Evolutionary conservation across 257 asterid species (phyloP).

Genomic region (Nicotiana paniculata): DNA sequence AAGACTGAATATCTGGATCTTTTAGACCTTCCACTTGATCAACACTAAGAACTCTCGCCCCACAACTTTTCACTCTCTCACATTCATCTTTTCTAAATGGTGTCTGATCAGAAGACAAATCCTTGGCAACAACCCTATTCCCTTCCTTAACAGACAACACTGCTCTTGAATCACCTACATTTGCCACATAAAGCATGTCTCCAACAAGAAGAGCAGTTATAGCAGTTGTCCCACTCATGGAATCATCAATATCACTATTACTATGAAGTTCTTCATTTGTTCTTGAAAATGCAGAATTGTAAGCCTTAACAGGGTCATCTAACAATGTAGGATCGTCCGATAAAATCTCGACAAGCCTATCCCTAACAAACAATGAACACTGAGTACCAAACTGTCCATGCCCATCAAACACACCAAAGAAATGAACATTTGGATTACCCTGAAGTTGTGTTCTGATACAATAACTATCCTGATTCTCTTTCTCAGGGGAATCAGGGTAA

Average conservation of each 20-base stretch:
- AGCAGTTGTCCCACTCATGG: constrained; percentile 98
- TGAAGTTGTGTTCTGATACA: constrained; percentile 56
- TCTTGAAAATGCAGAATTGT: constrained; percentile 53
- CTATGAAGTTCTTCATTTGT: constrained; percentile 74
- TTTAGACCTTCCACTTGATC: constrained; percentile 94
- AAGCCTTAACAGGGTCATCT: constrained; percentile 83
- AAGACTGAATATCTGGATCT: constrained; percentile 78
- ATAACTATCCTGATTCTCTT: constrained; percentile 84
- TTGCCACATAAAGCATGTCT: constrained; percentile 75
- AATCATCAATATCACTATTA: constrained; percentile 63
- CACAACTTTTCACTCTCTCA: constrained; percentile 81
- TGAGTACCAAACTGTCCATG: constrained; percentile 78
- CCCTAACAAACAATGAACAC: constrained; percentile 68
- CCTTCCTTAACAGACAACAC: constrained; percentile 82
- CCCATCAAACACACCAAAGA: constrained; percentile 97
- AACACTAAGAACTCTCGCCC: constrained; percentile 89
- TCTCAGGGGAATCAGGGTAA: constrained; percentile 85
- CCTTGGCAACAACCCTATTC: constrained; percentile 49
- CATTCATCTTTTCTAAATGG: constrained; percentile 95
- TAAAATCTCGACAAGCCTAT: constrained; percentile 66
- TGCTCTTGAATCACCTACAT: constrained; percentile 92
- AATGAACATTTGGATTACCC: constrained; percentile 83
- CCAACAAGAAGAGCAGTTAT: constrained; percentile 70
- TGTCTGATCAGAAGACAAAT: constrained; percentile 77
- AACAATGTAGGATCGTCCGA: constrained; percentile 49